Evolutionary conservation across 768 basidiomycete genomes (phyloP).

Genomic region (Cystobasidium tubakii): DNA sequence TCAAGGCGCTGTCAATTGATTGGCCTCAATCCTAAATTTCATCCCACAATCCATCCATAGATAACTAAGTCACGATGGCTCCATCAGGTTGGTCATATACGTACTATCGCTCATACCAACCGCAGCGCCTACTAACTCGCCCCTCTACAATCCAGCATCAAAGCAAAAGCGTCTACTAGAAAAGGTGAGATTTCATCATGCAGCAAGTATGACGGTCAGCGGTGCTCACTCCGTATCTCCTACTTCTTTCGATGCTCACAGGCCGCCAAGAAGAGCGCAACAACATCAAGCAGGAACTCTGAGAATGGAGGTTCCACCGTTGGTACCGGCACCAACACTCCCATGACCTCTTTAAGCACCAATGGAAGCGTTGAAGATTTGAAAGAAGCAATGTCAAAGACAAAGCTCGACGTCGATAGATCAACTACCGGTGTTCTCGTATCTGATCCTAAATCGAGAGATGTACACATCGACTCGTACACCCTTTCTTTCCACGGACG

Average conservation of each 20-base stretch:
- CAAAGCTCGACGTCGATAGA: constrained; percentile 85
- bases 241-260: no score
- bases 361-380: constrained; percentile 75
- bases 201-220: background rate
- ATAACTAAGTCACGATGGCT: constrained; percentile 20
- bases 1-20: background rate
- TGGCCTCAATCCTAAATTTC: background rate
- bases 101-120: background rate
- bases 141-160: constrained; percentile 45
- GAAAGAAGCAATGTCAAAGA: constrained; percentile 70
- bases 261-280: constrained; percentile 53
- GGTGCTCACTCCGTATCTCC: no score
- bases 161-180: constrained; percentile 87
- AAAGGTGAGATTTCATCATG: constrained; percentile 55
- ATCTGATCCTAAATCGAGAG: constrained; percentile 83
- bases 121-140: background rate
- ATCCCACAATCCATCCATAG: background rate
- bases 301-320: constrained; percentile 57
- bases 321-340: constrained; percentile 63
- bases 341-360: constrained; percentile 74
- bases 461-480: constrained; percentile 94
- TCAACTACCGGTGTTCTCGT: constrained; percentile 75
- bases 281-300: constrained; percentile 50
- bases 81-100: constrained; percentile 15
- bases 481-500: constrained; percentile 97